Evolutionary conservation across 2,329 filamentous ascomycete species (phyloP), one percentile per base, ranked within the genome.

Genomic region (Aspergillus japonicus): DNA sequence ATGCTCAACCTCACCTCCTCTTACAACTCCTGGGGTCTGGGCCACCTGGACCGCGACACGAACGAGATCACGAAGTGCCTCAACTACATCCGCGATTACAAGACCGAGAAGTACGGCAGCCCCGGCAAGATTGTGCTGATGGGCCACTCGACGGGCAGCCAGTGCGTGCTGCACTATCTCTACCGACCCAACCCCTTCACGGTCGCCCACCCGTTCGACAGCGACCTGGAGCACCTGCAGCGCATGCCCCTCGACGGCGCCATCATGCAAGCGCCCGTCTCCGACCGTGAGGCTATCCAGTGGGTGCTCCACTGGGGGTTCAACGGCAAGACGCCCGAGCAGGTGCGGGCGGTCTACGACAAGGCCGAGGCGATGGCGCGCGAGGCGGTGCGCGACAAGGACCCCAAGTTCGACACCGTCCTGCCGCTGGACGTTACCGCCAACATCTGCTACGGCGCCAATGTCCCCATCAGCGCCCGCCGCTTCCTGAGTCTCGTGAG

Each of bases 201-300:
- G 23, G 39, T 60, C 66, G 19, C 64, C 62, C 31, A 75, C 50
- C 52, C 67, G 2, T 75, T 75, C 35, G 73, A 76, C 56, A 50
- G 65, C 0, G 59, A 58, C 4, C 62, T 74, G 5, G 60, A 71
- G 47, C 69, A 78, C 50, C 60, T 75, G 2, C 75, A 76, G 49
- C 77, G 83, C 12, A 82, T 84, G 0, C 77, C 60, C 0, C 78
- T 96, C 1, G 86, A 94, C 61, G 92, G 89, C 16, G 87, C 87
- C 39, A 89, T 96, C 39, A 78, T 96, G 61, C 92, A 96, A 72
- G 91, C 89, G 0, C 87, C 90, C 0, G 88, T 94, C 2, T 91
- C 87, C 1, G 92, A 96, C 72, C 82, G 91, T 19, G 89, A 96
- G 71, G 85, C 83, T 2, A 74, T 82, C 11, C 77, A 85, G 56